Conservation (phyloP, 1,284 basidiomycete species). For the Termitomyces sp. region DNA sequence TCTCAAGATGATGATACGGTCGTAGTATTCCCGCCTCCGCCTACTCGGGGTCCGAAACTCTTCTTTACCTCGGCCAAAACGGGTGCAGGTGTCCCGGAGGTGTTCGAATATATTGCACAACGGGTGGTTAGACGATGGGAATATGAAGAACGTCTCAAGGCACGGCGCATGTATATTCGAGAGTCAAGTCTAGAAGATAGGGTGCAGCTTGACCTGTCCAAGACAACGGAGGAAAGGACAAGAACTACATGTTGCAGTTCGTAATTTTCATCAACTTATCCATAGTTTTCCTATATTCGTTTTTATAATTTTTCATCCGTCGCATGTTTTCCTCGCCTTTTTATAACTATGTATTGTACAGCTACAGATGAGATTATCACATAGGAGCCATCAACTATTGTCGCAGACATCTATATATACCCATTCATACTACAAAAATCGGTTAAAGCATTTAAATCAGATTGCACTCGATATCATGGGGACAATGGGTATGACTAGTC, state of each 20-base stretch:
- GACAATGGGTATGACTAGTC: no score
- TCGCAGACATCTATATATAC: no score
- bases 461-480: no score
- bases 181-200: slow-evolving; percentile 18
- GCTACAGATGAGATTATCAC: no score
- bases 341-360: no score
- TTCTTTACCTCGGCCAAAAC: slow-evolving; percentile 75
- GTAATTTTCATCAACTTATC: not conserved
- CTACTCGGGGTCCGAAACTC: slow-evolving; percentile 50
- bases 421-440: no score
- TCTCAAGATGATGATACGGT: slow-evolving; percentile 3
- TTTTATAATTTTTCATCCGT: no score
- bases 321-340: no score
- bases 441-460: no score
- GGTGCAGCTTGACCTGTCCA: slow-evolving; percentile 15
- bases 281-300: no score
- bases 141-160: slow-evolving; percentile 44
- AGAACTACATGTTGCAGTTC: slow-evolving; percentile 2
- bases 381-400: no score
- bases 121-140: slow-evolving; percentile 58
- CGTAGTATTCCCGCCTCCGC: slow-evolving; percentile 25
- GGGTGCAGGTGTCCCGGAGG: slow-evolving; percentile 59
- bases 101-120: slow-evolving; percentile 64
- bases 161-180: slow-evolving; percentile 18
- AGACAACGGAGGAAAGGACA: not conserved